These are phyloP conservation scores for Candida tammaniensis DNA, from an alignment of 805 yeast genomes.

Conservation along the genomic window DNA sequence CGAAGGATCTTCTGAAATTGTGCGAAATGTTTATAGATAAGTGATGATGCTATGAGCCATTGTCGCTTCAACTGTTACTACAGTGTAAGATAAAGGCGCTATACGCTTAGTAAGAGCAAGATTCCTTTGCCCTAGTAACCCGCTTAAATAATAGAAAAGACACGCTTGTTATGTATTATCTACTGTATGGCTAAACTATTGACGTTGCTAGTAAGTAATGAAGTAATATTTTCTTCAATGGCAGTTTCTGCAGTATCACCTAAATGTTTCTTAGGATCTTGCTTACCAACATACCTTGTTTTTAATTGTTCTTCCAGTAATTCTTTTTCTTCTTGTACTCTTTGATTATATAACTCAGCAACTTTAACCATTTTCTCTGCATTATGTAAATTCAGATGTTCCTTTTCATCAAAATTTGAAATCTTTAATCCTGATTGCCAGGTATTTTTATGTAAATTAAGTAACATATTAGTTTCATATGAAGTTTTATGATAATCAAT, in stretches of 20 bases:
- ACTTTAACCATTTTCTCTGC: slow-evolving; percentile 81
- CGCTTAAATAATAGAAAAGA: too few relatives aligned
- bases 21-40: too few relatives aligned
- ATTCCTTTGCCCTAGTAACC: too few relatives aligned
- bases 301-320: slow-evolving; percentile 83
- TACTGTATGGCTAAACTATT: slow-evolving; percentile 86
- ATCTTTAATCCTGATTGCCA: slow-evolving; percentile 93
- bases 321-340: slow-evolving; percentile 91
- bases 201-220: slow-evolving; percentile 84
- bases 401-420: slow-evolving; percentile 73
- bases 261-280: slow-evolving; percentile 97
- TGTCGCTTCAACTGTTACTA: too few relatives aligned
- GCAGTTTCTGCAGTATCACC: slow-evolving; percentile 81
- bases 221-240: slow-evolving; percentile 86
- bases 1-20: too few relatives aligned
- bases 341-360: slow-evolving; percentile 82
- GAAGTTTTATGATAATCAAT: slow-evolving; percentile 92
- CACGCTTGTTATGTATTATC: slow-evolving; percentile 1
- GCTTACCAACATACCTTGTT: slow-evolving; percentile 96
- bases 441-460: slow-evolving; percentile 89
- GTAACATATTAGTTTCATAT: slow-evolving; percentile 88
- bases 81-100: too few relatives aligned
- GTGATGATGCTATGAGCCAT: too few relatives aligned
- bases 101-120: too few relatives aligned
- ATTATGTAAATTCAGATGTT: slow-evolving; percentile 68